phyloP scores from a whole-genome alignment of 371 early-diverging fungal species.

The Saksenaea oblongispora region DNA sequence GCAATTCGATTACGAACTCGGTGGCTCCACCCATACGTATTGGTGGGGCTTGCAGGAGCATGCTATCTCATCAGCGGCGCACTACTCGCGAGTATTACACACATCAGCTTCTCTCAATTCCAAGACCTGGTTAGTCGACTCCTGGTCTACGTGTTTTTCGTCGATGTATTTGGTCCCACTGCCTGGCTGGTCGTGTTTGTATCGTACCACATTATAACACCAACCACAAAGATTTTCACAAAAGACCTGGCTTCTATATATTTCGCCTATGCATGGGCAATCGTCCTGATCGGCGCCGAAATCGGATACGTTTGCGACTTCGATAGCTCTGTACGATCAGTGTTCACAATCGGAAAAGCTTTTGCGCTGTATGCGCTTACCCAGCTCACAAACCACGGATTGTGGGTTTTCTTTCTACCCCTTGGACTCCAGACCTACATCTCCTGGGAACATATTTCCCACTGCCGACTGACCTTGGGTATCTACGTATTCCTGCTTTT shows the following conservation, averaged over 20 bases:
- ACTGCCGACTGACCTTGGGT: background rate
- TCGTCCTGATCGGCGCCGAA: background rate
- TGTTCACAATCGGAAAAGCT: background rate
- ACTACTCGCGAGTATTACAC: background rate
- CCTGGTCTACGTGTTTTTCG: background rate
- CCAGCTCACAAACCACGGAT: background rate
- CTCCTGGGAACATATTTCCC: background rate
- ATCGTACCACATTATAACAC: background rate
- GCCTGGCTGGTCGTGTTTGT: background rate
- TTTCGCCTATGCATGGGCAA: background rate
- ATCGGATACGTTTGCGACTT: background rate
- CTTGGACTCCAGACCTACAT: background rate
- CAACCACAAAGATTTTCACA: background rate
- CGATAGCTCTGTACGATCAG: background rate
- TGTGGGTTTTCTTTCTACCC: background rate
- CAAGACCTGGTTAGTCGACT: no score
- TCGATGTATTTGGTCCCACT: background rate
- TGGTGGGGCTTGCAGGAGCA: background rate
- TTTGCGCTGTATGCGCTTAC: background rate
- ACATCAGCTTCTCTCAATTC: no score
- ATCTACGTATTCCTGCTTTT: background rate
- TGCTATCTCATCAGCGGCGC: background rate
- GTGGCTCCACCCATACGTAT: background rate
- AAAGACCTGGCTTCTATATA: background rate
- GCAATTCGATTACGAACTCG: background rate